phyloP scores from a whole-genome alignment of 2,329 filamentous ascomycete species.

The Triangularia setosa region DNA sequence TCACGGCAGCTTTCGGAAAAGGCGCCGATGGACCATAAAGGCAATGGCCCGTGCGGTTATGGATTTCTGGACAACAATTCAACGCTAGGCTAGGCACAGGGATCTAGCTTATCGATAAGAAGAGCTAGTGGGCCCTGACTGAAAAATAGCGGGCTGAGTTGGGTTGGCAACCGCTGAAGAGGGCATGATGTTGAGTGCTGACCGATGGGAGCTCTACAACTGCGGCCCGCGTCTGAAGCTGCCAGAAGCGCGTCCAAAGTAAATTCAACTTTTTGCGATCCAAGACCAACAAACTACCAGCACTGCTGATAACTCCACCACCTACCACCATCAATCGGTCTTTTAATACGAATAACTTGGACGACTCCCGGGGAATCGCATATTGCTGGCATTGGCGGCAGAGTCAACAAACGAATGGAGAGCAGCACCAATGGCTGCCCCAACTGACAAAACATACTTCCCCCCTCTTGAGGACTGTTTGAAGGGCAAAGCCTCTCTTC shows the following conservation, averaged over 20 bases:
- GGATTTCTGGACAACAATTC: neutral
- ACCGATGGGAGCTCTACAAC: neutral
- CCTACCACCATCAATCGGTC: neutral
- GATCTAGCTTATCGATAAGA: constrained; percentile 5
- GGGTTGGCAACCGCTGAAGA: neutral
- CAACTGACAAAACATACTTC: constrained; percentile 69
- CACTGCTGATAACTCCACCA: constrained; percentile 9
- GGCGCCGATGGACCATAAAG: neutral
- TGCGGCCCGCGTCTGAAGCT: constrained; percentile 4
- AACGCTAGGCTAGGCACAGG: neutral
- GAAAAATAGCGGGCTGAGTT: constrained; percentile 8
- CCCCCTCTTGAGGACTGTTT: constrained; percentile 83
- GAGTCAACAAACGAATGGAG: constrained; percentile 38
- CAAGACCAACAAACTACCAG: neutral
- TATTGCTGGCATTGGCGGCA: constrained; percentile 7
- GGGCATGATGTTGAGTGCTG: neutral
- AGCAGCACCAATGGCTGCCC: constrained; percentile 64
- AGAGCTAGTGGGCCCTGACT: neutral
- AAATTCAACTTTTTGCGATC: constrained; percentile 5
- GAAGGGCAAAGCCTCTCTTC: constrained; percentile 70
- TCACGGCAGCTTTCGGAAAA: neutral
- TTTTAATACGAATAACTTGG: neutral
- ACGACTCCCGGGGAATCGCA: constrained; percentile 4
- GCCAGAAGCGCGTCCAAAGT: constrained; percentile 6
- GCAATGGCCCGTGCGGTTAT: neutral